Base-by-base conservation (phyloP, 1,139 yeast genomes). In the Yamadazyma buinensis region DNA sequence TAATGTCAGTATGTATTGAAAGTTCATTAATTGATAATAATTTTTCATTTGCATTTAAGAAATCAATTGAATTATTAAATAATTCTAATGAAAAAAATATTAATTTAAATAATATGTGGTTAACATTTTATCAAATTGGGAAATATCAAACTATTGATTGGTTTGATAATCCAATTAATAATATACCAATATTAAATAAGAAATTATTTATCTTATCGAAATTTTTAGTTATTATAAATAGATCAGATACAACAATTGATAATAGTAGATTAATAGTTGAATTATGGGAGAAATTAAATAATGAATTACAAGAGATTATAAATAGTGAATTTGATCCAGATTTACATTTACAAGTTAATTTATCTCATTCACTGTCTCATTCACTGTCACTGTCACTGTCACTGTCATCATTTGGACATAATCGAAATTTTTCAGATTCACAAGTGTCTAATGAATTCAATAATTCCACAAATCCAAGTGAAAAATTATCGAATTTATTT, bases 121-220 rank as follows among this genome's bases (percentile, higher is more conserved):
- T 73, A 29, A 71, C 81, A 1, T 72, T 80, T 37, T 79, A 77
- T 46, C 86, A 80, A 48, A 75, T 80, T 6, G 80, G 82, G 2
- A 74, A 74, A 46, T 77, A 54, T 44, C 55, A 69, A 10, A 66
- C 78, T 3, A 77, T 79, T 1, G 56, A 55, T 5, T 74, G 79
- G 79, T 61, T 59, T 34, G 54, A 46, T 23, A 54, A 52, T 7
- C 28, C 30, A 2, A 49, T 57, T 1, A 47, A 40, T 14, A 48
- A 48, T 26, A 39, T 59, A 33, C 49, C 52, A 11, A 40, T 57
- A 36, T 36, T 54, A 55, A 21, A 49, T 10, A 57, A 65, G 30
- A 85, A 81, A 49, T 49, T 80, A 40, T 67, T 65, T 13, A 51
- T 81, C 2, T 52, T 80, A 12, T 61, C 80, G 1, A 57, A 64